Evolutionary conservation across 768 basidiomycete species (phyloP).

Genomic region (Boletus sp.): DNA sequence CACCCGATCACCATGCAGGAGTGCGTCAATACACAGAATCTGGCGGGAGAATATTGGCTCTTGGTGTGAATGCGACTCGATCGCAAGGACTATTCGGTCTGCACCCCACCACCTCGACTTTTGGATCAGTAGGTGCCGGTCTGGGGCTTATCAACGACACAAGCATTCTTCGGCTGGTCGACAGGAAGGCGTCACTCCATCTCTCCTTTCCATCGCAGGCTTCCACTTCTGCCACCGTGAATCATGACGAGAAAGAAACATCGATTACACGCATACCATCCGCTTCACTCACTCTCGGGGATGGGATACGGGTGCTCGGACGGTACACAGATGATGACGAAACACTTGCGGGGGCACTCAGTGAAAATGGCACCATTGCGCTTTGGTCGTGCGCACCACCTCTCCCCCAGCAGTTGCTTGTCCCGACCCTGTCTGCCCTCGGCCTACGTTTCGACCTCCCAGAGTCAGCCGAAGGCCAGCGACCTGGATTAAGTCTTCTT

Average conservation of each 20-base stretch:
- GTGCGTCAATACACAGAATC: conserved; percentile 59
- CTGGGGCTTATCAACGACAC: conserved; percentile 31
- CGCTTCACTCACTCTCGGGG: conserved; percentile 18
- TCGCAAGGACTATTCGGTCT: conserved; percentile 37
- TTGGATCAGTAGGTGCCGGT: conserved; percentile 35
- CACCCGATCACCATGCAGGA: conserved; percentile 35
- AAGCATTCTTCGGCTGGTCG: conserved; percentile 23
- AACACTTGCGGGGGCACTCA: conserved; percentile 23
- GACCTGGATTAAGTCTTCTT: conserved; percentile 7
- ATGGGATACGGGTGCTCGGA: conserved; percentile 13
- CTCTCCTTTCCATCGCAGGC: conserved; percentile 26
- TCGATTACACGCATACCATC: conserved; percentile 10
- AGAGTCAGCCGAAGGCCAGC: neutral
- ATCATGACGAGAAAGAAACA: neutral
- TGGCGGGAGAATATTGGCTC: conserved; percentile 70
- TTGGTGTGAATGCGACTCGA: conserved; percentile 60
- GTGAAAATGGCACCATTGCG: conserved; percentile 22
- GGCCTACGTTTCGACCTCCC: conserved; percentile 17
- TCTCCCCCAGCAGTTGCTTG: conserved; percentile 22
- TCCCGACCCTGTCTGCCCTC: conserved; percentile 24
- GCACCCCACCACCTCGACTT: conserved; percentile 35
- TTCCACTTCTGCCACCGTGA: conserved; percentile 9
- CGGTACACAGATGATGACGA: conserved; percentile 16
- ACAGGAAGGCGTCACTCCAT: conserved; percentile 20
- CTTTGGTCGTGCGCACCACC: conserved; percentile 31